phyloP scores from a whole-genome alignment of 2,329 filamentous ascomycete genomes.

The Malbranchea zuffiana region DNA sequence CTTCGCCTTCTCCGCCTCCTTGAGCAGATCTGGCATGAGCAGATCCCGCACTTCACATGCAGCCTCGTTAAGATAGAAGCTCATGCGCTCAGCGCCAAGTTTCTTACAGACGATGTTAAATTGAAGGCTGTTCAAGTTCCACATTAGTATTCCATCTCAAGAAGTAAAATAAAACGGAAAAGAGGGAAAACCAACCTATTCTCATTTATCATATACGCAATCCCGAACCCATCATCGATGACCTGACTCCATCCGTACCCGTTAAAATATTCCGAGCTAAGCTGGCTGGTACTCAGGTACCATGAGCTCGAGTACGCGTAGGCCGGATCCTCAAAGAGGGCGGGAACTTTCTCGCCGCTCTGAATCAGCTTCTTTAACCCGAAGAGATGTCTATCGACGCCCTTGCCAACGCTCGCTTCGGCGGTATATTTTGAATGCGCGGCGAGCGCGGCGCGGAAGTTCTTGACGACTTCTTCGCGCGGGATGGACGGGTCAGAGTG shows the following conservation, averaged over 20 bases:
- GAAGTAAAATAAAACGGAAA: background rate
- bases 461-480: conserved; percentile 54
- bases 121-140: conserved; percentile 60
- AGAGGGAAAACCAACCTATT: conserved; percentile 53
- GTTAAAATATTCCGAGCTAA: conserved; percentile 96
- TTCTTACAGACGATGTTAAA: conserved; percentile 97
- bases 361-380: conserved; percentile 84
- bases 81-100: conserved; percentile 83
- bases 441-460: conserved; percentile 72
- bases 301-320: conserved; percentile 75
- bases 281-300: conserved; percentile 79
- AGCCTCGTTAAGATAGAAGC: conserved; percentile 89
- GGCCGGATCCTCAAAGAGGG: conserved; percentile 77
- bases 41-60: conserved; percentile 81
- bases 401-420: conserved; percentile 81
- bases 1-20: conserved; percentile 71
- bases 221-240: conserved; percentile 88
- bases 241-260: conserved; percentile 99
- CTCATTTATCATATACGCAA: conserved; percentile 99
- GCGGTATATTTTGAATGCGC: conserved; percentile 83
- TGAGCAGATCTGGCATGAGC: conserved; percentile 59
- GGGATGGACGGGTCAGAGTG: conserved; percentile 61
- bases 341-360: conserved; percentile 68
- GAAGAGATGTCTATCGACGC: conserved; percentile 93
- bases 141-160: conserved; percentile 4